A percentile compares a stretch with the other conserved stretches of the same genome.
Evolutionary conservation across 1,284 basidiomycete genomes (phyloP).

Genomic region (Phylloboletellus chloephorus): DNA sequence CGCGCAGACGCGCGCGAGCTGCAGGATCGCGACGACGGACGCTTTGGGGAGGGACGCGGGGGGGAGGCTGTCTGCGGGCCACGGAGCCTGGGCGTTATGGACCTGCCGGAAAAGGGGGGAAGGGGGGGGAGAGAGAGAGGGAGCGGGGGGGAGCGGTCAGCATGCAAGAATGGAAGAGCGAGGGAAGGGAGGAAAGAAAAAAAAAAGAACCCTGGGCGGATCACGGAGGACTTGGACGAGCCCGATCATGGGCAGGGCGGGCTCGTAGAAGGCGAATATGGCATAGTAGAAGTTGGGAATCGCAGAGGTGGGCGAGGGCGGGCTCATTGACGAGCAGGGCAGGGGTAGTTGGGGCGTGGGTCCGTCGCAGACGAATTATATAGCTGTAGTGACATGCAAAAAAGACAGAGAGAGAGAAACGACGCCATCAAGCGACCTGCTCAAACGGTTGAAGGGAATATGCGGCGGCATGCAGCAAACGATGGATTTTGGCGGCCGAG

Average conservation of each 20-base stretch:
- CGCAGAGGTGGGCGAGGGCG: conserved; percentile 49
- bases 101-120: too few relatives aligned
- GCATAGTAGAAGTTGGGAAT: conserved; percentile 67
- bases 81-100: conserved; percentile 69
- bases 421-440: too few relatives aligned
- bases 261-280: conserved; percentile 69
- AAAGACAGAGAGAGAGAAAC: too few relatives aligned
- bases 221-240: conserved; percentile 60
- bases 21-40: conserved; percentile 58
- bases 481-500: too few relatives aligned
- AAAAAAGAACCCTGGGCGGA: conserved; percentile 51
- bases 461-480: too few relatives aligned
- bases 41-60: conserved; percentile 51
- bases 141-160: conserved; percentile 11
- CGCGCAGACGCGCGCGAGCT: conserved; percentile 70
- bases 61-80: conserved; percentile 46
- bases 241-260: conserved; percentile 56
- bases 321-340: too few relatives aligned
- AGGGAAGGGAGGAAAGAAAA: too few relatives aligned
- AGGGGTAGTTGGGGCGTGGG: too few relatives aligned
- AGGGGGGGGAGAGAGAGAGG: too few relatives aligned
- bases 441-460: too few relatives aligned
- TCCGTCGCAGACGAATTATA: too few relatives aligned
- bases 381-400: too few relatives aligned
- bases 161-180: conserved; percentile 11